A percentile compares a stretch with the other conserved stretches of the same genome.
Conservation (phyloP, 2,329 filamentous ascomycete species). For the Lasiodiplodia hormozganensis region DNA sequence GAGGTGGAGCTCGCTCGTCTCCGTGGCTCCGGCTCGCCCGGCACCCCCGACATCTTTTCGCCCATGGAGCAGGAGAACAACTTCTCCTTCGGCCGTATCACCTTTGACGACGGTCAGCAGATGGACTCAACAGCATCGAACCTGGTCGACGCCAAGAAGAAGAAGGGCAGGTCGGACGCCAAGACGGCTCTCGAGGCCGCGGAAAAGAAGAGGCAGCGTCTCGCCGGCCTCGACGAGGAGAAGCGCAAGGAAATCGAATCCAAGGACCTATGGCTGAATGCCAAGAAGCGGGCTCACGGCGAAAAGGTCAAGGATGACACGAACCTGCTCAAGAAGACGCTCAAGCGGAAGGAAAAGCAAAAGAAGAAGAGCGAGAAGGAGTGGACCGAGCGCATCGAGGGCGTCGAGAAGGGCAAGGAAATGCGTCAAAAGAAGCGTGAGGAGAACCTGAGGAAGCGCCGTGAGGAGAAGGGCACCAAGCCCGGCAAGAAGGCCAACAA, state of each 20-base stretch:
- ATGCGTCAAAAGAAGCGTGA: constrained; percentile 59
- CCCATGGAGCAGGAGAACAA: constrained; percentile 65
- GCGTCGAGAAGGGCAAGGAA: constrained; percentile 55
- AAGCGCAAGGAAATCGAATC: constrained; percentile 88
- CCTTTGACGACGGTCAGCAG: constrained; percentile 84
- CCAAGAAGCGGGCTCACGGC: constrained; percentile 85
- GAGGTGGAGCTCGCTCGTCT: constrained; percentile 63
- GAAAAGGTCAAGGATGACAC: constrained; percentile 90
- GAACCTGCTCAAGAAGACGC: constrained; percentile 81
- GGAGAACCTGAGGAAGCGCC: constrained; percentile 69
- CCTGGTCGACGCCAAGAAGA: constrained; percentile 72
- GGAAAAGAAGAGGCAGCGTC: constrained; percentile 83
- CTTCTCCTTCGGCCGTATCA: constrained; percentile 90
- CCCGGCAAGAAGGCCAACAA: constrained; percentile 56
- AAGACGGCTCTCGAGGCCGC: constrained; percentile 85
- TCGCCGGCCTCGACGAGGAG: constrained; percentile 75
- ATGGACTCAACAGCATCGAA: constrained; percentile 73
- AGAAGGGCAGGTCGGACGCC: constrained; percentile 83
- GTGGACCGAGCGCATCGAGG: constrained; percentile 64
- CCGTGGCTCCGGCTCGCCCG: constrained; percentile 64
- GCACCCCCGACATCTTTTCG: constrained; percentile 53
- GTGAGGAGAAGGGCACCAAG: constrained; percentile 82
- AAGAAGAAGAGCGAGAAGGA: constrained; percentile 94
- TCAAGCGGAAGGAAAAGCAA: constrained; percentile 88
- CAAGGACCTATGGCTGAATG: constrained; percentile 93